Base-by-base conservation (phyloP, 805 yeast genomes). In the Candida cerambycidarum region DNA sequence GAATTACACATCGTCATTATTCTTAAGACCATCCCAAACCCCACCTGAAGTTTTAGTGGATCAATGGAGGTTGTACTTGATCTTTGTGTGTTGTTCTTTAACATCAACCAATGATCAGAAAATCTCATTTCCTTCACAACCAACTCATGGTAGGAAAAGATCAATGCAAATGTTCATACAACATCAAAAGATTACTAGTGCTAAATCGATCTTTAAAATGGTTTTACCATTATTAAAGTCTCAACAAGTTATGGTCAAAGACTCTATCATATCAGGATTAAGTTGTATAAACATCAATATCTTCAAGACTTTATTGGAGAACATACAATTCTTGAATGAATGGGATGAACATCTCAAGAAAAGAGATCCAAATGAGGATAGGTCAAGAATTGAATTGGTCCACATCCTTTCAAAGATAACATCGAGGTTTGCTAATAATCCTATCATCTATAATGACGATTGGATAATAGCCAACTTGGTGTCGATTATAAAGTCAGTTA, bases 151-250 rank as follows among this genome's bases (percentile, higher is more conserved):
- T 0, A 70, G 93, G 45, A 89, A 88, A 54, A 83, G 78, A 53
- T 82, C 92, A 1, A 82, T 85, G 52, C 96, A 86, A 47, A 75
- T 85, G 52, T 78, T 85, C 54, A 87, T 89, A 27, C 96, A 89
- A 54, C 95, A 87, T 53, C 95, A 89, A 57, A 85, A 88, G 39
- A 90, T 93, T 42, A 90, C 96, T 1, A 88, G 97, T 46, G 97
- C 97, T 0, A 83, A 84, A 45, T 83, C 96, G 0, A 82, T 93
- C 2, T 93, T 93, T 66, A 77, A 83, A 43, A 82, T 93, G 83
- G 90, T 89, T 0, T 69, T 89, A 29, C 97, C 97, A 0, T 67
- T 93, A 21, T 62, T 93, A 37, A 82, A 78, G 21, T 80, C 89
- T 0, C 79, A 81, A 1, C 88, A 86, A 46, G 72, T 76, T 2